These are phyloP conservation scores for Daphne laureola DNA, from an alignment of 441 rosid genomes.

Conservation along the genomic window DNA sequence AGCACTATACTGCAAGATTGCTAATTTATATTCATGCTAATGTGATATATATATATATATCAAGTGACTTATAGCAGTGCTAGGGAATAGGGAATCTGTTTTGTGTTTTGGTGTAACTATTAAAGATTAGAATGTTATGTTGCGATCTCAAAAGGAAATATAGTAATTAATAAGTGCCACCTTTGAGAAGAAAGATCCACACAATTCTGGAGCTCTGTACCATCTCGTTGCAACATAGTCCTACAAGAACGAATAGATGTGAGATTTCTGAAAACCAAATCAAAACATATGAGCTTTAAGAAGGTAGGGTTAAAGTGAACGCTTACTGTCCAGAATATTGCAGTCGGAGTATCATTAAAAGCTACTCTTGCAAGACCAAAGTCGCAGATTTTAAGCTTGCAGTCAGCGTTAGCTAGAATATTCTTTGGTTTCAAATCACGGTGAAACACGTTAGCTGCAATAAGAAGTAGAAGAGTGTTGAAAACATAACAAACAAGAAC, in stretches of 20 bases:
- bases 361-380: conserved; percentile 92
- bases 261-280: background rate
- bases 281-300: background rate
- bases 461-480: conserved; percentile 7
- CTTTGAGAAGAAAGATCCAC: conserved; percentile 89
- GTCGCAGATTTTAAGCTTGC: conserved; percentile 87
- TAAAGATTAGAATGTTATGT: background rate
- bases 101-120: too few relatives aligned
- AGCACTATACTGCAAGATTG: too few relatives aligned
- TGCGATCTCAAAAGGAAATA: conserved; percentile 15
- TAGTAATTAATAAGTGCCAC: conserved; percentile 23
- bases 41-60: too few relatives aligned
- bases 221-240: conserved; percentile 91
- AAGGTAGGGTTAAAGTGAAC: background rate
- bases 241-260: conserved; percentile 18
- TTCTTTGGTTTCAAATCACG: conserved; percentile 82
- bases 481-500: conserved; percentile 2
- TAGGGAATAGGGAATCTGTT: too few relatives aligned
- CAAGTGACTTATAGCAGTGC: too few relatives aligned
- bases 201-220: conserved; percentile 87
- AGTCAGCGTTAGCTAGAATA: conserved; percentile 84
- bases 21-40: too few relatives aligned
- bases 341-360: conserved; percentile 80
- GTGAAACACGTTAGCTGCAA: conserved; percentile 80
- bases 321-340: conserved; percentile 84